These are phyloP conservation scores for Schizochytrium sp. DNA, from an alignment of 108 stramenopile genomes.

Conservation along the genomic window DNA sequence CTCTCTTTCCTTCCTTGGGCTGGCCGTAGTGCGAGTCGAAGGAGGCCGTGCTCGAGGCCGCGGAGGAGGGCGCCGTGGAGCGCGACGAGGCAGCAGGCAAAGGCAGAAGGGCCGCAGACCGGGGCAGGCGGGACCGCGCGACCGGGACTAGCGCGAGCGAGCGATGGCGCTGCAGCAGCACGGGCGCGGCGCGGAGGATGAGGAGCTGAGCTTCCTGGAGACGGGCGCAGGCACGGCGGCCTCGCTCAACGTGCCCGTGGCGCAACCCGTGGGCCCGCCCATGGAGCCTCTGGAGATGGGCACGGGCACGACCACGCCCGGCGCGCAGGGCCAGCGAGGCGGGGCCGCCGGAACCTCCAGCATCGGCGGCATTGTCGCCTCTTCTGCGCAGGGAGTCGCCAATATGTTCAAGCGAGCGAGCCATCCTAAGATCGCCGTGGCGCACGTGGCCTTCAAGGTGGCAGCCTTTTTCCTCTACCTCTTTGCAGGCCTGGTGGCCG, in stretches of 20 bases:
- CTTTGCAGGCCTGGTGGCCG: conserved; percentile 30
- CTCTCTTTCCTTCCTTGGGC: too few species aligned
- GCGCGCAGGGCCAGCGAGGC: too few species aligned
- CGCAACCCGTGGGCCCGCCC: too few species aligned
- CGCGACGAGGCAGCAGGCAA: too few species aligned
- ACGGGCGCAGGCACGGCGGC: neutral
- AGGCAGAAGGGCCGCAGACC: neutral
- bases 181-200: neutral
- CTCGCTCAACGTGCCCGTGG: neutral
- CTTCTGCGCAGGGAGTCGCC: neutral
- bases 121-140: neutral
- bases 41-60: too few species aligned
- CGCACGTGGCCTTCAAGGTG: conserved; percentile 12
- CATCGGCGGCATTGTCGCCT: neutral
- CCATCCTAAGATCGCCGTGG: neutral
- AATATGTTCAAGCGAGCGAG: neutral
- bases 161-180: neutral
- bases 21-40: too few species aligned
- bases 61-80: too few species aligned
- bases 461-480: conserved; percentile 47
- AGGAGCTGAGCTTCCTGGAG: neutral
- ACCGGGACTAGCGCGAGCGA: too few species aligned
- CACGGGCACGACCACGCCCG: neutral
- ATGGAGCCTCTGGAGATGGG: too few species aligned
- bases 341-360: neutral